These are phyloP conservation scores for Ambrosiella cleistominuta DNA, from an alignment of 2,329 filamentous ascomycete genomes.

Conservation along the genomic window DNA sequence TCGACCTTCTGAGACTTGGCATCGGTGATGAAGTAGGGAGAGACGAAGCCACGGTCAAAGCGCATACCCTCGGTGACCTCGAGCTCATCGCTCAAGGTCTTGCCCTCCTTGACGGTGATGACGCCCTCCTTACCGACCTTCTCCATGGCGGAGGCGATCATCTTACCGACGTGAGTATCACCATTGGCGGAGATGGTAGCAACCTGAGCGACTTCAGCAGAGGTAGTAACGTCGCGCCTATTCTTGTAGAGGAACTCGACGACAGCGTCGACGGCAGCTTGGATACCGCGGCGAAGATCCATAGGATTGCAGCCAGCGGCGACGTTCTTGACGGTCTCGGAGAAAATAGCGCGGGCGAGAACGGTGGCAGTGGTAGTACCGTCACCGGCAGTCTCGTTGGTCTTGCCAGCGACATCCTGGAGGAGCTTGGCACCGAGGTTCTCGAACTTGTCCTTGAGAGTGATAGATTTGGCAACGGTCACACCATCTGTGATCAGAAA, in stretches of 20 bases:
- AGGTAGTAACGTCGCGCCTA: slow-evolving; percentile 96
- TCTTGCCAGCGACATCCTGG: slow-evolving; percentile 97
- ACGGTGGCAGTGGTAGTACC: slow-evolving; percentile 97
- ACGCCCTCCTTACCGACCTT: slow-evolving; percentile 99
- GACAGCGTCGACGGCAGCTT: slow-evolving; percentile 87
- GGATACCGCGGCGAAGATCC: slow-evolving; percentile 92
- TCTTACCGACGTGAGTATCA: slow-evolving; percentile 81
- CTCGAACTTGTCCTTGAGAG: slow-evolving; percentile 97
- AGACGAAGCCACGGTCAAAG: slow-evolving; percentile 97
- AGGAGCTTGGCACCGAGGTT: slow-evolving; percentile 94
- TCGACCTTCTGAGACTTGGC: slow-evolving; percentile 97
- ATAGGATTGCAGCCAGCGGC: slow-evolving; percentile 99
- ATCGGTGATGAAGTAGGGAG: slow-evolving; percentile 99
- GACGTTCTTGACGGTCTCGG: slow-evolving; percentile 99
- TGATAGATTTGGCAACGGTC: slow-evolving; percentile 75
- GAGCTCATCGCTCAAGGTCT: slow-evolving; percentile 93
- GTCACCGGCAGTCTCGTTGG: slow-evolving; percentile 96
- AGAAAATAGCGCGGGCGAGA: slow-evolving; percentile 94
- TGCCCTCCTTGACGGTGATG: slow-evolving; percentile 99
- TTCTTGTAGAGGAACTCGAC: slow-evolving; percentile 88
- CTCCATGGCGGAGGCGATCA: slow-evolving; percentile 98
- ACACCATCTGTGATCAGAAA: slow-evolving; percentile 50
- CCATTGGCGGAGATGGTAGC: slow-evolving; percentile 97
- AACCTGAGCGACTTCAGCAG: slow-evolving; percentile 91
- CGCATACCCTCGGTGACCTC: slow-evolving; percentile 99